Evolutionary conservation across 495 filamentous ascomycete genomes (phyloP).

Genomic region (Barbatosphaeria neglecta): DNA sequence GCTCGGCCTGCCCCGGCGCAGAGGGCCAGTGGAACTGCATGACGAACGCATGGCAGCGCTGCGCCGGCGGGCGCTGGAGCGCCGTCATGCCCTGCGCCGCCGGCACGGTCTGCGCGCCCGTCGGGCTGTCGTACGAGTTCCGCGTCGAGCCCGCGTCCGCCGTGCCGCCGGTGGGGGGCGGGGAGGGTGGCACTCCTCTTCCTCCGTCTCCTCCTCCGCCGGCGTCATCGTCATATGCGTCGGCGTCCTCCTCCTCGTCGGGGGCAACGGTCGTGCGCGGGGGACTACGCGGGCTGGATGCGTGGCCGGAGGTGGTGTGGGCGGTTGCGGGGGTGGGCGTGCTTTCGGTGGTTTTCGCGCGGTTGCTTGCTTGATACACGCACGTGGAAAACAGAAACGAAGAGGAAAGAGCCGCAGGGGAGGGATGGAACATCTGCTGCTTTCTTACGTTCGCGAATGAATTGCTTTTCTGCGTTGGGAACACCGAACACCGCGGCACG

Average conservation of each 20-base stretch:
- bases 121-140: slow-evolving; percentile 20
- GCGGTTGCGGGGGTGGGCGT: neutral
- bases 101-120: slow-evolving; percentile 19
- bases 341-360: neutral
- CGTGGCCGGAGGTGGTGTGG: neutral
- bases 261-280: neutral
- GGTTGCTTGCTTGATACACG: neutral
- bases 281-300: neutral
- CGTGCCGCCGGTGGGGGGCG: no score
- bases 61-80: slow-evolving; percentile 22
- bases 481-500: no score
- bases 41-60: slow-evolving; percentile 23
- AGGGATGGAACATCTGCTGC: neutral
- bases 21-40: slow-evolving; percentile 32
- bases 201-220: neutral
- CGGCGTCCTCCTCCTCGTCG: no score
- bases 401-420: neutral
- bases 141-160: neutral
- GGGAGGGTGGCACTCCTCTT: neutral
- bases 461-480: no score
- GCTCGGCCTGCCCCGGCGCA: slow-evolving; percentile 11
- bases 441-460: no score
- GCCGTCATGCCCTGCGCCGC: slow-evolving; percentile 16
- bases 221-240: no score
- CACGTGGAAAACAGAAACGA: neutral